Evolutionary conservation across 768 basidiomycete species (phyloP).

Genomic region (Amanita jacksonii): DNA sequence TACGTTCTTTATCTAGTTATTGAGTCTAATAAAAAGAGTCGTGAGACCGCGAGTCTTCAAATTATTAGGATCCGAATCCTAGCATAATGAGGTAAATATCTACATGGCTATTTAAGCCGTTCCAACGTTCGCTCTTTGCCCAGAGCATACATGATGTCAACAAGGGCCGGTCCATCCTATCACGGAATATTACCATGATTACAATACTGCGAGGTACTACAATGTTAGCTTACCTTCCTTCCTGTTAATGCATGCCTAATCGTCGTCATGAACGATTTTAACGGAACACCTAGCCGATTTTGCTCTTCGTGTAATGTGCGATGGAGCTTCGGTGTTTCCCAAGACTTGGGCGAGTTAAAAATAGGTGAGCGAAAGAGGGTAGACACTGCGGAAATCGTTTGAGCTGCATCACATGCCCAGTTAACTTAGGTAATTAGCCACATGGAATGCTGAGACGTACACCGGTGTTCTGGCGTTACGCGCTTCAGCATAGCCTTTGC

Average conservation of each 20-base stretch:
- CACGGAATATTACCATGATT: neutral
- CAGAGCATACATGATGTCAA: conserved; percentile 33
- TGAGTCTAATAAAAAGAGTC: too few species aligned
- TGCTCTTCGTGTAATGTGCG: conserved; percentile 35
- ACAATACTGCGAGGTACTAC: neutral
- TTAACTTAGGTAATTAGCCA: conserved; percentile 15
- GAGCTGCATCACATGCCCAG: conserved; percentile 24
- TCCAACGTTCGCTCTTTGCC: conserved; percentile 32
- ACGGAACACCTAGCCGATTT: conserved; percentile 26
- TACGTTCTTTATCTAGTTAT: too few species aligned
- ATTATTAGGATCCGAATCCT: too few species aligned
- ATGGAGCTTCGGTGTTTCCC: conserved; percentile 12
- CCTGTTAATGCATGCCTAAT: conserved; percentile 76
- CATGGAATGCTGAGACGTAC: conserved; percentile 23
- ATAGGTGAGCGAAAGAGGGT: conserved; percentile 26
- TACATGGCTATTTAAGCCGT: conserved; percentile 21
- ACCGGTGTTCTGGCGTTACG: conserved; percentile 31
- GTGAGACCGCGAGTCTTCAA: too few species aligned
- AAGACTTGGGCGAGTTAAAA: conserved; percentile 16
- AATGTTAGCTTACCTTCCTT: conserved; percentile 53
- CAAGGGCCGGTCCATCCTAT: conserved; percentile 41
- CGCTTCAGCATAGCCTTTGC: conserved; percentile 43
- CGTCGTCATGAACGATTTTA: conserved; percentile 57
- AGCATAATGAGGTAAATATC: too few species aligned
- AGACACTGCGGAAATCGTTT: conserved; percentile 22